Conservation (phyloP, 768 basidiomycete genomes). For the Chlorophyllum brunneum region DNA sequence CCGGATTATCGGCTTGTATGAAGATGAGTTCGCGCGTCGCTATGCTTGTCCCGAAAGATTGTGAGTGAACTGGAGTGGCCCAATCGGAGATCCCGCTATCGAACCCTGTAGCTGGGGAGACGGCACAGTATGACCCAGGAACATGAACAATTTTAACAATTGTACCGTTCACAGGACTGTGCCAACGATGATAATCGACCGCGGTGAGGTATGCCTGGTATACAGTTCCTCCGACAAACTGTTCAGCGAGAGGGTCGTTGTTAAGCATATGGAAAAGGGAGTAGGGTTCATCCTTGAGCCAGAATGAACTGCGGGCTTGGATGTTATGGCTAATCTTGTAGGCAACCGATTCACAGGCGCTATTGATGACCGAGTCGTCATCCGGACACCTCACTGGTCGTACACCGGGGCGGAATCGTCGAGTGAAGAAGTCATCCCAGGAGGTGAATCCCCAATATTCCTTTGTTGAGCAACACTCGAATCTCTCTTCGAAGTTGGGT, state of each 20-base stretch:
- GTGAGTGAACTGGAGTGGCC: slow-evolving; percentile 21
- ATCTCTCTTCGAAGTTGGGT: slow-evolving; percentile 32
- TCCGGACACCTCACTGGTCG: slow-evolving; percentile 34
- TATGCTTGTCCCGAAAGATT: slow-evolving; percentile 38
- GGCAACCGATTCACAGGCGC: slow-evolving; percentile 51
- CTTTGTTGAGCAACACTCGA: slow-evolving; percentile 33
- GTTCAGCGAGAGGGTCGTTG: slow-evolving; percentile 30
- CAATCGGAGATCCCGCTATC: slow-evolving; percentile 15
- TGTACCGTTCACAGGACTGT: slow-evolving; percentile 47
- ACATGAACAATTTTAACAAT: slow-evolving; percentile 38
- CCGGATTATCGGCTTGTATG: slow-evolving; percentile 48
- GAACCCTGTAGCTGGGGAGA: slow-evolving; percentile 22
- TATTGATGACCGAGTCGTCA: slow-evolving; percentile 35
- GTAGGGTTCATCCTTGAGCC: slow-evolving; percentile 61
- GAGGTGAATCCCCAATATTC: slow-evolving; percentile 42
- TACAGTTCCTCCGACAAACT: slow-evolving; percentile 47
- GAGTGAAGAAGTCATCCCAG: slow-evolving; percentile 57
- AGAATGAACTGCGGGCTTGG: slow-evolving; percentile 43
- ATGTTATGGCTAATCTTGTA: slow-evolving; percentile 38
- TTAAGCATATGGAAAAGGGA: slow-evolving; percentile 54
- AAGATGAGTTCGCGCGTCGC: slow-evolving; percentile 52
- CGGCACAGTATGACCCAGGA: slow-evolving; percentile 49
- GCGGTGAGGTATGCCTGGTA: slow-evolving; percentile 58
- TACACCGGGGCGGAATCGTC: slow-evolving; percentile 33
- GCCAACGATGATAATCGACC: slow-evolving; percentile 60